Percentiles rank a stretch among this genome's conserved stretches.
Conservation (phyloP, 306 rosid genomes). For the Dryas octopetala region DNA sequence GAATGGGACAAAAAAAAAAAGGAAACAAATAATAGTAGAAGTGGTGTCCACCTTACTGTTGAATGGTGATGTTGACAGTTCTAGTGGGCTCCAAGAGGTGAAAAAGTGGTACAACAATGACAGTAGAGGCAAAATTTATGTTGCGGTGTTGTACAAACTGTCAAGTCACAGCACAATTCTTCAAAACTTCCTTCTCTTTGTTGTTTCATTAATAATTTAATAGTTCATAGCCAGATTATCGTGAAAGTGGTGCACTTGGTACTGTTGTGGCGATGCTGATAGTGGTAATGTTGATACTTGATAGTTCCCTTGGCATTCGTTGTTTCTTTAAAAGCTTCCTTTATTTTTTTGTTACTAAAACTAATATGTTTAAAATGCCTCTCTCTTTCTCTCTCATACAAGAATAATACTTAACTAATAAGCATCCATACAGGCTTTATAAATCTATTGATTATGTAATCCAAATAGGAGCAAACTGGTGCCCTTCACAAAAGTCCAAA, state of each 20-base stretch:
- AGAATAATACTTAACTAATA: neutral
- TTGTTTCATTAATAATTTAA: neutral
- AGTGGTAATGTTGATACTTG: neutral
- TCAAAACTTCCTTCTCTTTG: neutral
- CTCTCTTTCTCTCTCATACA: too few relatives aligned
- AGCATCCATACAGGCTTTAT: neutral
- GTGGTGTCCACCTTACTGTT: neutral
- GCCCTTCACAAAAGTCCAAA: neutral
- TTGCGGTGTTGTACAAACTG: neutral
- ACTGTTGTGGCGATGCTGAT: neutral
- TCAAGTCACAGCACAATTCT: neutral
- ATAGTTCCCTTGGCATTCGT: neutral
- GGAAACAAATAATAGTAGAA: neutral
- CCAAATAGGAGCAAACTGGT: neutral
- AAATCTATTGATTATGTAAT: neutral
- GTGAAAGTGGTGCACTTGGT: neutral
- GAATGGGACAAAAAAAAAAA: neutral
- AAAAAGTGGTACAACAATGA: neutral
- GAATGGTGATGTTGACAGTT: neutral
- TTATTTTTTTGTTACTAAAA: neutral
- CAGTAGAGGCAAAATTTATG: neutral
- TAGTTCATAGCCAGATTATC: neutral
- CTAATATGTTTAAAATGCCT: neutral
- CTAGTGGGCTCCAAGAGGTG: neutral
- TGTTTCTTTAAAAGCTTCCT: slow-evolving; percentile 7